Base-by-base conservation (phyloP, 495 filamentous ascomycete genomes). In the Aspergillus taichungensis region DNA sequence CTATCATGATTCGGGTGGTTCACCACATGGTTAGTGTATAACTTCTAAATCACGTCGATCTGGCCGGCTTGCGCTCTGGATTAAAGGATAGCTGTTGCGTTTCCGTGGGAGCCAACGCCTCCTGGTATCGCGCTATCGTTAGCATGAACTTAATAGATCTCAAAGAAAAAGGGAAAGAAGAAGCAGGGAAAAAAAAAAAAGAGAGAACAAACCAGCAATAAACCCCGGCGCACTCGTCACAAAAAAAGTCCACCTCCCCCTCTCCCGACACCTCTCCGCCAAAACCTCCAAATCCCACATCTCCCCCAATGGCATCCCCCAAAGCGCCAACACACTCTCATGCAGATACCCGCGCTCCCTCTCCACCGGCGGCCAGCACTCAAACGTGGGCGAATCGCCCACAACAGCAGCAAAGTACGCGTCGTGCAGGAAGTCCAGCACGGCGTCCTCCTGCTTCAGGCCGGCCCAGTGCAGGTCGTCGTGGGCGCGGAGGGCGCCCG, bases 161-260 rank as follows among this genome's bases (percentile, higher is more conserved):
- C 29, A 27, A 28, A 13, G 4, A 13, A 47, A 36, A 1, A 29
- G 27, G 14, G 34, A 36, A 11, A 18, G 13, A 24, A 42, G 32
- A 52, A 18, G n/a, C 7, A 31, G 30, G 6, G n/a, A 42, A 18
- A 11, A 27, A 34, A 34, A 30, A 38, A 45, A 11, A 31, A 27
- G 2, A 13, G 12, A 31, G 13, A 52, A 11, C 32, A 8, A 13
- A 35, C 76, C 74, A 33, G 71, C 64, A 45, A 79, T 69, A 67
- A 80, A 76, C 37, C 74, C 60, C 14, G 78, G 79, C 28, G 65
- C 70, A 58, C 76, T 81, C 1, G 79, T 82, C 40, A 88, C 60
- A 51, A 88, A 75, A 55, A 88, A 86, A 28, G 68, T 76, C 75
- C 83, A 87, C 54, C 72, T 71, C 11, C 74, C 73, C 40, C 64